Conservation (phyloP, 495 filamentous ascomycete genomes). For the Lepraria neglecta region DNA sequence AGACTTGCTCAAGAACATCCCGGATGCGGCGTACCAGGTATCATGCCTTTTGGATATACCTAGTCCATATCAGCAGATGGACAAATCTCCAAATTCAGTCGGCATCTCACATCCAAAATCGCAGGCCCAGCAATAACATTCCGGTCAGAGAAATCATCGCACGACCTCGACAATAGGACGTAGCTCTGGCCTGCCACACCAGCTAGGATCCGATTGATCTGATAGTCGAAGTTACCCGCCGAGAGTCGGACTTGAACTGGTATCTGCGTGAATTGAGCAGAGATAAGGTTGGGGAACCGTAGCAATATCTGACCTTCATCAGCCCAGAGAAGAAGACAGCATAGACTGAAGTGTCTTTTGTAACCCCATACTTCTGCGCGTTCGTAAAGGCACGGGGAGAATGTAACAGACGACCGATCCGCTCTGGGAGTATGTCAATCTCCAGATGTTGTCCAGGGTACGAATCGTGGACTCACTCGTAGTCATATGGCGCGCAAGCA, state of each 20-base stretch:
- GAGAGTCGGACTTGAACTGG: neutral
- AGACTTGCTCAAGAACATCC: neutral
- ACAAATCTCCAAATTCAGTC: neutral
- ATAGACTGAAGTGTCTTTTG: neutral
- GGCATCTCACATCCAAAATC: slow-evolving; percentile 36
- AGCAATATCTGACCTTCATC: neutral
- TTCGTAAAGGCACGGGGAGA: neutral
- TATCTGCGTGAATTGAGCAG: neutral
- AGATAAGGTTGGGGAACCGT: too few species aligned
- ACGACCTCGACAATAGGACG: slow-evolving; percentile 39
- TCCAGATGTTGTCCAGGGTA: too few species aligned
- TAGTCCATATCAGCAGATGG: neutral
- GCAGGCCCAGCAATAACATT: slow-evolving; percentile 41
- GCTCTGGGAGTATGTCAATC: neutral
- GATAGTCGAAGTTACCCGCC: neutral
- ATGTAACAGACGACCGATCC: neutral
- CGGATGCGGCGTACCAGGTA: neutral
- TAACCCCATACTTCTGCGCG: neutral
- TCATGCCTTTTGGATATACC: slow-evolving; percentile 6
- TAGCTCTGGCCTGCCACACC: slow-evolving; percentile 39
- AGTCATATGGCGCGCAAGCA: neutral
- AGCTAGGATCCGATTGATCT: neutral
- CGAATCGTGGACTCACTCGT: neutral
- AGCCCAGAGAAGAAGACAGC: neutral
- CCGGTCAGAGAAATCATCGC: slow-evolving; percentile 36